These are phyloP conservation scores for Platanthera guangdongensis DNA, from an alignment of 106 monocot species.

Conservation along the genomic window DNA sequence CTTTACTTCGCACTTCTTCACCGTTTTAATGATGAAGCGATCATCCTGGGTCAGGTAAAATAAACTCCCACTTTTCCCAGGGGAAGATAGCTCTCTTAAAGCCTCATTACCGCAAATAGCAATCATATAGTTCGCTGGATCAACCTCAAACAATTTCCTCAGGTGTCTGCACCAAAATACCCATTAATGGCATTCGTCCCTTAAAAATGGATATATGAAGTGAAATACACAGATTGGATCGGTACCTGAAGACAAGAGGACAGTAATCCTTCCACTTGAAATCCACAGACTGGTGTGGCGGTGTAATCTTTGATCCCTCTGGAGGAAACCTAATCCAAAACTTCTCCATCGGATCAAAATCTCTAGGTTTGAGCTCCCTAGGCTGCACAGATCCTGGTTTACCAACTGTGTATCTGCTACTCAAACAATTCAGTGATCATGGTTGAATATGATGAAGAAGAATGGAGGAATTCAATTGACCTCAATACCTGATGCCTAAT, in stretches of 20 bases:
- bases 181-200: background rate
- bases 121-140: conserved; percentile 36
- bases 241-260: conserved; percentile 58
- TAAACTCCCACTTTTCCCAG: conserved; percentile 45
- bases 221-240: background rate
- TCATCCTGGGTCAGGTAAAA: conserved; percentile 41
- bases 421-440: background rate
- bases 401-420: conserved; percentile 41
- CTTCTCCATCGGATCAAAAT: conserved; percentile 57
- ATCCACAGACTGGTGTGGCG: conserved; percentile 43
- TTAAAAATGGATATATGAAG: background rate
- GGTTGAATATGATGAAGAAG: no score
- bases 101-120: conserved; percentile 37
- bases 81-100: conserved; percentile 35
- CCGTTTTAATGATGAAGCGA: conserved; percentile 41
- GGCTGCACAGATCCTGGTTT: conserved; percentile 22
- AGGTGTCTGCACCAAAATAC: conserved; percentile 14
- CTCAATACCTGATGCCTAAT: conserved; percentile 15
- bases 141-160: conserved; percentile 32
- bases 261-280: conserved; percentile 75
- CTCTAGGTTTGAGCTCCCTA: conserved; percentile 18
- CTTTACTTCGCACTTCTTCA: conserved; percentile 40
- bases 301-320: conserved; percentile 59
- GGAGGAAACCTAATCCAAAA: conserved; percentile 59
- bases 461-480: no score